A percentile compares a stretch with the other conserved stretches of the same genome.
These are phyloP conservation scores for Pichia nanzhaoensis DNA, from an alignment of 805 yeast genomes.

Conservation along the genomic window DNA sequence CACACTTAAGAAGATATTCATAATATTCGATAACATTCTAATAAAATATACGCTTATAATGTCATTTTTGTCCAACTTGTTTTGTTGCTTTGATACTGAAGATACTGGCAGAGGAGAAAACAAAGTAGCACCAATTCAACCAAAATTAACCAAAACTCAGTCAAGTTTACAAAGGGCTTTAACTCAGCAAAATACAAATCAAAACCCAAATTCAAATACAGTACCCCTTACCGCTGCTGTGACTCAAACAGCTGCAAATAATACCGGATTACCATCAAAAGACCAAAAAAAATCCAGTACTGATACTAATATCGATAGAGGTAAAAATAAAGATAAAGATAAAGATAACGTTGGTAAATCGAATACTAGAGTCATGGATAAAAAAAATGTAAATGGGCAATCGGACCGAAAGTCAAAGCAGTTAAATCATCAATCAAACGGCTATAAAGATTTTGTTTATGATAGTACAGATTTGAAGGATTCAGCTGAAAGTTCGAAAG, in stretches of 20 bases:
- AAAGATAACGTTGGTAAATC: neutral
- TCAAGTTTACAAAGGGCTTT: slow-evolving; percentile 32
- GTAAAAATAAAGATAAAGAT: no score
- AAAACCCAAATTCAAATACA: slow-evolving; percentile 15
- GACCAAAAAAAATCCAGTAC: no score
- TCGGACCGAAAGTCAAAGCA: no score
- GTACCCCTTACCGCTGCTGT: neutral
- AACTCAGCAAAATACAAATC: slow-evolving; percentile 5
- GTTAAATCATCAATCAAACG: neutral
- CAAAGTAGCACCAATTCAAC: slow-evolving; percentile 20
- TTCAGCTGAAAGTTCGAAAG: slow-evolving; percentile 32
- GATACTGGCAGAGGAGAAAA: slow-evolving; percentile 27
- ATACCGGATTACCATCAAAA: no score
- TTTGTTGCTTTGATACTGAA: slow-evolving; percentile 31
- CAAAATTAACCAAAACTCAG: slow-evolving; percentile 27
- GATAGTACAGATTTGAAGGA: slow-evolving; percentile 30
- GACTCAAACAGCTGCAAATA: neutral
- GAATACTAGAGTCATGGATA: neutral
- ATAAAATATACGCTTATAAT: slow-evolving; percentile 12
- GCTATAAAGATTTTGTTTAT: slow-evolving; percentile 16
- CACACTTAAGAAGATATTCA: neutral
- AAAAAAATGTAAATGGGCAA: neutral
- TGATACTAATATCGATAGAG: neutral
- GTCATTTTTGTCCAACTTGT: slow-evolving; percentile 30
- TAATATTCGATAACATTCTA: neutral